A percentile compares a stretch with the other conserved stretches of the same genome.
Conservation (phyloP, 129 eudicot species). For the Deinandra increscens region DNA sequence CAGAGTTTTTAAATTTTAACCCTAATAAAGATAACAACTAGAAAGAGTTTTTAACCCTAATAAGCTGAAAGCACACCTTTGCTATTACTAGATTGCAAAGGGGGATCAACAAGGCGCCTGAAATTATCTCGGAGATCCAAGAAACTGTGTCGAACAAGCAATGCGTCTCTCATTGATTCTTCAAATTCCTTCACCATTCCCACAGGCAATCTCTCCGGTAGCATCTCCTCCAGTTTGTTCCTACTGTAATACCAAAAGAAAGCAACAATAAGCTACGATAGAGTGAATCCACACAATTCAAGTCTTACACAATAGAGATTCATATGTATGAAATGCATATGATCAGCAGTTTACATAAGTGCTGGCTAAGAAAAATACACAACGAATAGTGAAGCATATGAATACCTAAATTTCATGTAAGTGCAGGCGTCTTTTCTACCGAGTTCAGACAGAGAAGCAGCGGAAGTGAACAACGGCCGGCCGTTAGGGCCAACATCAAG, state of each 20-base stretch:
- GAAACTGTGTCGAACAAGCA: slow-evolving; percentile 75
- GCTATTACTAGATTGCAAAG: slow-evolving; percentile 37
- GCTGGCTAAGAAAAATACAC: no score
- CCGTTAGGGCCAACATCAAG: slow-evolving; percentile 80
- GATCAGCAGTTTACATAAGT: no score
- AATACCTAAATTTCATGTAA: slow-evolving; percentile 39
- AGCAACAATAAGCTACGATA: neutral
- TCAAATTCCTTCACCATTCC: slow-evolving; percentile 95
- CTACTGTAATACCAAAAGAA: slow-evolving; percentile 36
- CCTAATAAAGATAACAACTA: no score
- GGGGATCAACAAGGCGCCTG: slow-evolving; percentile 74
- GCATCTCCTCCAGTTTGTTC: slow-evolving; percentile 60
- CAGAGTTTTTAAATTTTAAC: slow-evolving; percentile 4
- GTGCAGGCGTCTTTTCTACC: slow-evolving; percentile 43
- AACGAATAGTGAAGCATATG: no score
- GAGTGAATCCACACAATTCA: neutral
- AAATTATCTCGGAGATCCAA: slow-evolving; percentile 88
- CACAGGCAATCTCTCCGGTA: slow-evolving; percentile 83
- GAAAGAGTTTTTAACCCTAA: no score
- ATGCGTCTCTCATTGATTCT: slow-evolving; percentile 65
- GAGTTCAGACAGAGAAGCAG: slow-evolving; percentile 48
- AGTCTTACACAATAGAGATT: neutral
- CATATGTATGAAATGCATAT: neutral
- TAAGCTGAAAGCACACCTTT: slow-evolving; percentile 42
- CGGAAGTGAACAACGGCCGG: slow-evolving; percentile 61